Percentiles rank a stretch among this genome's conserved stretches.
Conservation (phyloP, 2,329 filamentous ascomycete genomes). For the Tricladium varicosporioides region DNA sequence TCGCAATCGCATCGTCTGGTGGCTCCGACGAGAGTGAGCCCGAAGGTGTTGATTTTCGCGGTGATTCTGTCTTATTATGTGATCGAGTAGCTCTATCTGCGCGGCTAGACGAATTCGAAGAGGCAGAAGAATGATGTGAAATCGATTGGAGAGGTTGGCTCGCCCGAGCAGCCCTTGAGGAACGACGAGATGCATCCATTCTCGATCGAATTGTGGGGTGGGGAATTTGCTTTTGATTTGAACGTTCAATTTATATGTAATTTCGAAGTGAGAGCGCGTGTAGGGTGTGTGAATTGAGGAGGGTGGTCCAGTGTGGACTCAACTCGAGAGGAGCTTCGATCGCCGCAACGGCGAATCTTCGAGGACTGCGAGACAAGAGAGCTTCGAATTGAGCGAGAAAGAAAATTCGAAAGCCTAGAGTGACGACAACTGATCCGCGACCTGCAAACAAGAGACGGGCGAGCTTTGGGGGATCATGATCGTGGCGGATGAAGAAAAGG, state of each 20-base stretch:
- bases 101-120: slow-evolving; percentile 74
- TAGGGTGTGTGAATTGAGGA: slow-evolving; percentile 18
- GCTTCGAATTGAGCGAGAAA: slow-evolving; percentile 16
- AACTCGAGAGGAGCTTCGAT: slow-evolving; percentile 16
- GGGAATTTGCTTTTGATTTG: not conserved
- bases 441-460: slow-evolving; percentile 12
- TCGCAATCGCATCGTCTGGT: slow-evolving; percentile 56
- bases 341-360: slow-evolving; percentile 5
- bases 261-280: slow-evolving; percentile 8
- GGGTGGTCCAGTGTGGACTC: slow-evolving; percentile 9
- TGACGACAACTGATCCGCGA: slow-evolving; percentile 14
- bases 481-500: slow-evolving; percentile 8
- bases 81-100: slow-evolving; percentile 72
- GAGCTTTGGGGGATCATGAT: slow-evolving; percentile 23
- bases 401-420: slow-evolving; percentile 18
- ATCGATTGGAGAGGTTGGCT: slow-evolving; percentile 66
- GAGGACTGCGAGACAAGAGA: slow-evolving; percentile 8
- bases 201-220: slow-evolving; percentile 22
- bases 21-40: slow-evolving; percentile 70
- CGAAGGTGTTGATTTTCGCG: slow-evolving; percentile 71
- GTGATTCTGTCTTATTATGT: slow-evolving; percentile 70
- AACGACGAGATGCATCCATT: slow-evolving; percentile 68
- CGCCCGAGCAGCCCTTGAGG: slow-evolving; percentile 86
- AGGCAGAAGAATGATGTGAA: slow-evolving; percentile 74
- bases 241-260: slow-evolving; percentile 1